A percentile compares a stretch with the other conserved stretches of the same genome.
Conservation (phyloP, 176 grass and related monocot genomes). For the bread wheat (Triticum aestivum) region IWGSC_CS_RefSeq_v2.1 NC_057813.1:244371417-244371916, state of each 20-base stretch:
- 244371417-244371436: constrained; percentile 50
- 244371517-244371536: constrained; percentile 53
- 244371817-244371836: constrained; percentile 50
- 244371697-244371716: constrained; percentile 32
- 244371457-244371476: constrained; percentile 71
- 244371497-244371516: constrained; percentile 86
- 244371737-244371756: background rate
- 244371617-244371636: constrained; percentile 33
- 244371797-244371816: constrained; percentile 59
- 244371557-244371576: constrained; percentile 11
- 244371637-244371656: constrained; percentile 26
- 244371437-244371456: constrained; percentile 83
- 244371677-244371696: constrained; percentile 42
- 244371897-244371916: constrained; percentile 43
- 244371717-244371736: constrained; percentile 31
- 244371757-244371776: background rate
- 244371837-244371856: constrained; percentile 40
- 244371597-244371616: constrained; percentile 39
- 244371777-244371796: background rate
- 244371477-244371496: constrained; percentile 95
- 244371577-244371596: constrained; percentile 41
- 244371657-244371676: constrained; percentile 35
- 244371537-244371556: constrained; percentile 32
- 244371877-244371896: constrained; percentile 39
- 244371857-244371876: constrained; percentile 37